Conservation (phyloP, 805 yeast genomes). For the Pichia cephalocereana region DNA sequence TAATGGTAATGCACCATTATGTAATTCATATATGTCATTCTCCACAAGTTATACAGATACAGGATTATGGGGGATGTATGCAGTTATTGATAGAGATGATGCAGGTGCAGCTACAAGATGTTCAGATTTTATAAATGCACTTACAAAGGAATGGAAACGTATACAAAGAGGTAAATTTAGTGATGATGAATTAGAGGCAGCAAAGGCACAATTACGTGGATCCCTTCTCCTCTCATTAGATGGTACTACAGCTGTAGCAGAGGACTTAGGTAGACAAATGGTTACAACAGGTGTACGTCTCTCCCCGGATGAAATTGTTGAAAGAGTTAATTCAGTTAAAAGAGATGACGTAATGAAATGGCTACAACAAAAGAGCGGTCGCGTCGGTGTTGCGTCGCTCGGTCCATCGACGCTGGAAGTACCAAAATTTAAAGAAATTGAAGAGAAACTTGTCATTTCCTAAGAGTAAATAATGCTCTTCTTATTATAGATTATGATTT, state of each 20-base stretch:
- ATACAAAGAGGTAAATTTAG: constrained; percentile 68
- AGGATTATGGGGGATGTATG: constrained; percentile 95
- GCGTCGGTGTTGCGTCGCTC: constrained; percentile 80
- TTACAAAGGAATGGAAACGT: constrained; percentile 83
- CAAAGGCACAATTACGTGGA: constrained; percentile 92
- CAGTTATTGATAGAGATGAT: constrained; percentile 65
- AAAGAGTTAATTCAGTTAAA: constrained; percentile 67
- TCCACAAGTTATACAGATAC: constrained; percentile 96
- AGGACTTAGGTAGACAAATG: constrained; percentile 94
- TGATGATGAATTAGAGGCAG: constrained; percentile 83
- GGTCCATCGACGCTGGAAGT: constrained; percentile 54
- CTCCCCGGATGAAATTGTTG: constrained; percentile 65
- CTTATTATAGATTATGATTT: too few species aligned
- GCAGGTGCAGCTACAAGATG: constrained; percentile 34
- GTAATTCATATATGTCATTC: constrained; percentile 93
- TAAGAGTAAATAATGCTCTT: too few species aligned
- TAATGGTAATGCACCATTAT: constrained; percentile 54
- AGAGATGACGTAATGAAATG: constrained; percentile 74
- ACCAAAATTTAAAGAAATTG: background rate
- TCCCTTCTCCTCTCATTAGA: constrained; percentile 82
- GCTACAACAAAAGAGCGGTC: constrained; percentile 71
- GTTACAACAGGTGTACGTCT: constrained; percentile 84
- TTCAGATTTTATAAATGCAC: constrained; percentile 60
- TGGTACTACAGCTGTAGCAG: constrained; percentile 93
- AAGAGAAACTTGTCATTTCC: background rate